Evolutionary conservation across 257 asterid genomes (phyloP), one percentile per base, ranked within the genome.

Genomic region (Nicotiana tomentosiformis): DNA sequence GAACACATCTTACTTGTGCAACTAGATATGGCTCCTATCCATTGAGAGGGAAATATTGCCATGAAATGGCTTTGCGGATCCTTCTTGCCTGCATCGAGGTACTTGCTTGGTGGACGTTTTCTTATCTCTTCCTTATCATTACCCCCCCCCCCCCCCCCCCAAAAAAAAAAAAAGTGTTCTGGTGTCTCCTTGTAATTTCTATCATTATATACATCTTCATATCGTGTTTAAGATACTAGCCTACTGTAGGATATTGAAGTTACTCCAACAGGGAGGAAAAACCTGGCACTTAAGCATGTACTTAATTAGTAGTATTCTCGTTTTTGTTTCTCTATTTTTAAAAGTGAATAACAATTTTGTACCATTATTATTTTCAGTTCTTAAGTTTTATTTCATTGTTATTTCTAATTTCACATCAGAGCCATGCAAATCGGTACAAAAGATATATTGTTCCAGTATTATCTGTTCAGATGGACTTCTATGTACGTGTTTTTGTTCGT

Each of bases 81-180:
- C 97, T 95, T 86, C 98, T 95, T 67, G 97, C 97, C 64, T 90
- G 93, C 91, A 95, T 95, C 81, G 99, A 95, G 97, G 99, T 95
- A 82, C 30, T 84, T 83, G 15, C 74, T 8, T 79, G 33, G 29
- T 17, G 35, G 39, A 29, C 18, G n/a, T 18, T 66, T 81, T 5
- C 66, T 26, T 20, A 43, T 76, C 64, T 67, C 3, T 51, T 53
- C 18, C 18, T 14, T 53, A 8, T 43, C 49, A 43, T 43, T 43
- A 43, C 11, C 11, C 0, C 7, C 1, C 2, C 49, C 8, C 26
- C 11, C 10, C 0, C 7, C 1, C 7, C 49, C n/a, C n/a, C n/a
- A n/a, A 7, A 43, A 7, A 7, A 8, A 39, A 39, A 39, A 39
- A 29, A 29, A 1, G 30, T 8, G 7, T 39, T 67, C 29, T 35